Base-by-base conservation (phyloP, 169 alveolate genomes). In the Plasmodium blacklocki region DNA sequence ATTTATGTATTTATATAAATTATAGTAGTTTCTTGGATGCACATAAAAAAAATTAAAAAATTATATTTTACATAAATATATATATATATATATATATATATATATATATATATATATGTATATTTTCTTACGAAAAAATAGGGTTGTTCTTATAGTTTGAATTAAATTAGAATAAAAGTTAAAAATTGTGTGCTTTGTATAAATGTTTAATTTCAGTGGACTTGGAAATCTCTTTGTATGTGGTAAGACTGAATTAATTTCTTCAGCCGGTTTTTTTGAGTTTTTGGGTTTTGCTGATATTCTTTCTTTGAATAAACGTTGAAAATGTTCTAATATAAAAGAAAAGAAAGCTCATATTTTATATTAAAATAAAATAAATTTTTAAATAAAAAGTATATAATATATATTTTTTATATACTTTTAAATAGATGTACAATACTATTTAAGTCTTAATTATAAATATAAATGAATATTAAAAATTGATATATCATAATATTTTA, bases 211-310 rank as follows among this genome's bases (percentile, higher is more conserved):
- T 45, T 56, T 83, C n/a, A 72, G 6, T 19, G 91, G 85, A n/a
- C 11, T 56, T 8, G 85, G 80, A 56, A 83, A 60, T 83, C 91
- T 47, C 29, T 70, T 68, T 12, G 85, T 68, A 63, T 83, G 91
- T 18, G 71, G 60, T 54, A 11, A 83, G 49, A 49, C 56, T 32
- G 73, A 21, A 52, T 54, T 21, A 54, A 68, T 83, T 14, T 83
- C 74, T 15, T 15, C 52, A 43, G 32, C 49, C 43, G 74, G 29
- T 19, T 83, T 83, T 39, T 68, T 58, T 39, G 91, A 83, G 50
- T 54, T 68, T 39, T 68, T 83, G 2, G 91, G 91, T 83, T 83
- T 83, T 59, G 91, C 91, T 68, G 74, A 43, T 68, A 83, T 83
- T 68, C 91, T 70, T 32, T 83, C 91, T 83, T 83, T 83, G 70